Evolutionary conservation across 2,329 filamentous ascomycete genomes (phyloP).

Genomic region (Diplodia sapinea): DNA sequence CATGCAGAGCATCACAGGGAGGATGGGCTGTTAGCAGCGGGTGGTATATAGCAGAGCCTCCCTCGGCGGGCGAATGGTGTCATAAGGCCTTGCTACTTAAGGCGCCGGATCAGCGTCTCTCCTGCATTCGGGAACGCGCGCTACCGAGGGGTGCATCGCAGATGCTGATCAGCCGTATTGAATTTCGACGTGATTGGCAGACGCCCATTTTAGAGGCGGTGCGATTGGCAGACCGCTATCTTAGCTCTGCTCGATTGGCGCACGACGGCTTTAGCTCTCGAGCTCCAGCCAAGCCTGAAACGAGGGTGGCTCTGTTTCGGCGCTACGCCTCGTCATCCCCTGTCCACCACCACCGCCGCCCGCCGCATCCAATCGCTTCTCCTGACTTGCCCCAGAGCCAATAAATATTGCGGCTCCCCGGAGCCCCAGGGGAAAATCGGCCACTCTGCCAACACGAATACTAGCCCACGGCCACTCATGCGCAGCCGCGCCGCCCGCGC

Average conservation of each 20-base stretch:
- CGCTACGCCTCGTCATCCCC: neutral
- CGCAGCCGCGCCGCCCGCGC: neutral
- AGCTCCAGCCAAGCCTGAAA: neutral
- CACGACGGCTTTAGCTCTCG: slow-evolving; percentile 3
- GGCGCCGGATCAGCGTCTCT: neutral
- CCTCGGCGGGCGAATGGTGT: neutral
- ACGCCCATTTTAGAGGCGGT: neutral
- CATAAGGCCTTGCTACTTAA: slow-evolving; percentile 5
- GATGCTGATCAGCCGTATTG: neutral
- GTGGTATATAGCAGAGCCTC: neutral
- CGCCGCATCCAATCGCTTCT: too few relatives aligned
- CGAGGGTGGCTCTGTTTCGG: neutral
- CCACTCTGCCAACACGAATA: neutral
- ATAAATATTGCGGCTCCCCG: neutral
- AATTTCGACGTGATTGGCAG: neutral
- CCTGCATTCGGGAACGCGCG: slow-evolving; percentile 8
- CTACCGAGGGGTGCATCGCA: slow-evolving; percentile 4
- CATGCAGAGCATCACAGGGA: neutral
- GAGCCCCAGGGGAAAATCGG: neutral
- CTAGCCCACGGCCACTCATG: neutral
- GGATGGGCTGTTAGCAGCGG: too few relatives aligned
- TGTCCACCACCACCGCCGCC: neutral
- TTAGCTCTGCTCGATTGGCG: neutral
- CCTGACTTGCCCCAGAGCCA: too few relatives aligned
- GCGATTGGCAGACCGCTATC: neutral